Conservation (phyloP, 768 basidiomycete genomes). For the Mycena galopus region DNA sequence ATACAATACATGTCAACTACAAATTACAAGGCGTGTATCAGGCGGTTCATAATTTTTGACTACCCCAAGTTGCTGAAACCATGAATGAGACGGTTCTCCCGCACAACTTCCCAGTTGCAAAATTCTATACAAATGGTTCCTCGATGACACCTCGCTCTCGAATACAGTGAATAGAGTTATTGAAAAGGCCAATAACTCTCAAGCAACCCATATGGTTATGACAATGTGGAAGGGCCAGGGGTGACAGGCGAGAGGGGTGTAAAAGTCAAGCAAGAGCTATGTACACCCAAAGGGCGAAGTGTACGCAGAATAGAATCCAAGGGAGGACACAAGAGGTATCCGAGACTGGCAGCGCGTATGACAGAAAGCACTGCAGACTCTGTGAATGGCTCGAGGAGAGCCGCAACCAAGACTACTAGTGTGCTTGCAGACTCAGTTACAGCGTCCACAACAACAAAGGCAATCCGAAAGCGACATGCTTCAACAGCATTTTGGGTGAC, state of each 20-base stretch:
- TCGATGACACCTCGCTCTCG: constrained; percentile 89
- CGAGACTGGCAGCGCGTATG: constrained; percentile 70
- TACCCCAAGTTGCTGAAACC: constrained; percentile 44
- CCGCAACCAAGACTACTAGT: constrained; percentile 93
- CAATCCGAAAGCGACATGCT: constrained; percentile 90
- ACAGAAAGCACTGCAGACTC: constrained; percentile 82
- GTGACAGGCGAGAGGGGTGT: constrained; percentile 79
- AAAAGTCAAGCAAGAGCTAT: constrained; percentile 90
- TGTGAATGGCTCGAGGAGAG: constrained; percentile 93
- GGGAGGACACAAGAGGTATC: constrained; percentile 63
- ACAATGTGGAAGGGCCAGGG: constrained; percentile 66
- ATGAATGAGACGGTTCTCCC: constrained; percentile 40
- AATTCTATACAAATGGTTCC: constrained; percentile 84
- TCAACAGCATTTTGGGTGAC: constrained; percentile 89
- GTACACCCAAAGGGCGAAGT: constrained; percentile 77
- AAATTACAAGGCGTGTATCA: constrained; percentile 31
- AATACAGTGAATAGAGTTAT: constrained; percentile 88
- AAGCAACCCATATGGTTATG: constrained; percentile 79
- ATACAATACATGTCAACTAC: constrained; percentile 1
- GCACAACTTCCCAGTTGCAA: constrained; percentile 78
- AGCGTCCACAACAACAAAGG: constrained; percentile 89
- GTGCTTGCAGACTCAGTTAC: constrained; percentile 96
- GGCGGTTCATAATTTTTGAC: constrained; percentile 52
- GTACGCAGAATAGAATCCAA: constrained; percentile 68
- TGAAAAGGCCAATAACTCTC: constrained; percentile 89